Percentiles rank a stretch among this genome's conserved stretches.
These are phyloP conservation scores for Trypanosoma congolense DNA, from an alignment of 208 protist genomes.

Conservation along the genomic window DNA sequence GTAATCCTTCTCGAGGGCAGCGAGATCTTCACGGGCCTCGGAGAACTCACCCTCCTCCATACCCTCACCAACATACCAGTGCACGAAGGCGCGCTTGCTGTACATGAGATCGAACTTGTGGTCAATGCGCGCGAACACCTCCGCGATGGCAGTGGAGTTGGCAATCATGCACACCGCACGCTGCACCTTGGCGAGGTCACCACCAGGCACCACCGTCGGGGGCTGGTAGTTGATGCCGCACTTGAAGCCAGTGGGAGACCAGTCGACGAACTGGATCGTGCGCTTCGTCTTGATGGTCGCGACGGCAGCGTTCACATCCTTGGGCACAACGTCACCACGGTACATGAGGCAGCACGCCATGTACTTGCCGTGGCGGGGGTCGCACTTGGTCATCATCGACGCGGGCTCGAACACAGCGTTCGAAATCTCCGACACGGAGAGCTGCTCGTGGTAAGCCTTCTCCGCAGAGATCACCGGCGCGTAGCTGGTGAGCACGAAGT, in stretches of 20 bases:
- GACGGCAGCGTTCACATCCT: constrained; percentile 94
- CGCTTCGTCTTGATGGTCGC: constrained; percentile 93
- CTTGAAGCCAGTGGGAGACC: constrained; percentile 97
- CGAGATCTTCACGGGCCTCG: constrained; percentile 95
- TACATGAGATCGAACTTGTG: constrained; percentile 97
- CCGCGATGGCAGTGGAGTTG: constrained; percentile 91
- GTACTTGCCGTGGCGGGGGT: constrained; percentile 96
- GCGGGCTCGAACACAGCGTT: constrained; percentile 91
- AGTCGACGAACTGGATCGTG: constrained; percentile 96
- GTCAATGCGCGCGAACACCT: constrained; percentile 92
- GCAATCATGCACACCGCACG: constrained; percentile 94
- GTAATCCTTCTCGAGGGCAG: constrained; percentile 96
- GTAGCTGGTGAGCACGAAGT: constrained; percentile 94
- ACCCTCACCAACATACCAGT: constrained; percentile 96
- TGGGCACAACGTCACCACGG: constrained; percentile 96
- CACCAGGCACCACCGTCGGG: constrained; percentile 93
- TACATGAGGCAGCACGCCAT: constrained; percentile 97
- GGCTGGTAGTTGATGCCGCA: constrained; percentile 98
- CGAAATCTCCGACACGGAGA: constrained; percentile 93
- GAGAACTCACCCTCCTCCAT: constrained; percentile 97
- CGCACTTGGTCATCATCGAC: constrained; percentile 94
- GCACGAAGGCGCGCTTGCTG: constrained; percentile 95
- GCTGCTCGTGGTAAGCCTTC: constrained; percentile 92
- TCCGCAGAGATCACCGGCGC: constrained; percentile 91
- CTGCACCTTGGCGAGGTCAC: constrained; percentile 93